Conservation (phyloP, 495 filamentous ascomycete species). For the Tetracladium setigerum region DNA sequence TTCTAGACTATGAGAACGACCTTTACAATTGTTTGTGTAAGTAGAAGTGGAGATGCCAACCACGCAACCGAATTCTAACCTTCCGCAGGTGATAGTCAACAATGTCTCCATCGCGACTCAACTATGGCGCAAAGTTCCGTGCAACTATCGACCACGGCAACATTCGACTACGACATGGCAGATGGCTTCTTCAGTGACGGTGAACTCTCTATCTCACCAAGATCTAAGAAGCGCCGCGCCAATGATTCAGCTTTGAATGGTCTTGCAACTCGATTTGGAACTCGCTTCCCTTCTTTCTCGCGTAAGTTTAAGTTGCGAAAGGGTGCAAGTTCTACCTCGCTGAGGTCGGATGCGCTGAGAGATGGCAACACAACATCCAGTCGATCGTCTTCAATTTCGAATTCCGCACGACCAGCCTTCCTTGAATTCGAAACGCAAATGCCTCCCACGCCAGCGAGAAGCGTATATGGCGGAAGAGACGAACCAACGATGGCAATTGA, state of each 20-base stretch:
- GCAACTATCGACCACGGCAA: slow-evolving; percentile 15
- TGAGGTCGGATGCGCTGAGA: slow-evolving; percentile 6
- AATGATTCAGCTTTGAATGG: slow-evolving; percentile 55
- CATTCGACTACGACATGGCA: slow-evolving; percentile 51
- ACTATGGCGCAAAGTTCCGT: slow-evolving; percentile 18
- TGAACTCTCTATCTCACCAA: slow-evolving; percentile 42
- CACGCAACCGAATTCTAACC: slow-evolving; percentile 11
- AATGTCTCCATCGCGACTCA: slow-evolving; percentile 20
- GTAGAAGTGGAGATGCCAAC: slow-evolving; percentile 18
- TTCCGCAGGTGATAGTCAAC: slow-evolving; percentile 17
- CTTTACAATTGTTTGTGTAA: slow-evolving; percentile 48
- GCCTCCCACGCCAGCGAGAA: slow-evolving; percentile 59
- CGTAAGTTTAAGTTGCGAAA: slow-evolving; percentile 29
- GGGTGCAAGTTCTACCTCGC: slow-evolving; percentile 34
- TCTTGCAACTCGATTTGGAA: slow-evolving; percentile 59
- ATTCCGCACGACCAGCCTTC: slow-evolving; percentile 38
- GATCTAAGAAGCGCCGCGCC: slow-evolving; percentile 56
- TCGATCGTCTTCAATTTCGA: slow-evolving; percentile 61
- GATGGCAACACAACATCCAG: slow-evolving; percentile 40
- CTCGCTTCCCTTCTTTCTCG: slow-evolving; percentile 65
- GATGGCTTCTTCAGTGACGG: slow-evolving; percentile 51
- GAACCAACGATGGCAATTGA: slow-evolving; percentile 43
- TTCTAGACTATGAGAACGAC: slow-evolving; percentile 30
- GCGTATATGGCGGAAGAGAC: slow-evolving; percentile 46
- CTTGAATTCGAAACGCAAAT: slow-evolving; percentile 47